Evolutionary conservation across 495 filamentous ascomycete species (phyloP).

Genomic region (Pseudevernia furfuracea): DNA sequence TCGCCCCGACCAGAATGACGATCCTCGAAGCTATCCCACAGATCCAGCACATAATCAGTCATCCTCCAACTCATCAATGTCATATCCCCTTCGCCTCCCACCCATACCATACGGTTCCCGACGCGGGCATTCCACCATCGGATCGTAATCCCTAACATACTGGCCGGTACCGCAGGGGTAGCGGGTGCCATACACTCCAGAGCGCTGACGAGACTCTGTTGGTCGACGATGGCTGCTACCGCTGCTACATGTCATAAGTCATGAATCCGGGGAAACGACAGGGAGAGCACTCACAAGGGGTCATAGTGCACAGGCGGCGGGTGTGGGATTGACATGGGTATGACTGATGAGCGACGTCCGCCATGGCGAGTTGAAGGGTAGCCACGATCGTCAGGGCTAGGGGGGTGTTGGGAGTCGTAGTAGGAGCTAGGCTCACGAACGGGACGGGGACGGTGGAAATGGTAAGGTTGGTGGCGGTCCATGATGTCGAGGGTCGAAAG

Average conservation of each 20-base stretch:
- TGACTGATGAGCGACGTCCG: not conserved
- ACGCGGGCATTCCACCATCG: not conserved
- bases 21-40: not conserved
- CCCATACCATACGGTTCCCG: not conserved
- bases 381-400: not conserved
- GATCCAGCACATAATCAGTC: not conserved
- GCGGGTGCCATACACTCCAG: not conserved
- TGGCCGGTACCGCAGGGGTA: not conserved
- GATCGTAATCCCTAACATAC: not conserved
- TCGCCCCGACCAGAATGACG: not conserved
- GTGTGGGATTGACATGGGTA: not conserved
- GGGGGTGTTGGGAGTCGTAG: not conserved
- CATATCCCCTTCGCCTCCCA: not conserved
- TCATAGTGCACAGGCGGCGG: not conserved
- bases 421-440: not conserved
- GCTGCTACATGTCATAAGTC: not conserved
- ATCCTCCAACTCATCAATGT: not conserved
- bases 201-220: not conserved
- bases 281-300: not conserved
- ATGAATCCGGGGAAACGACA: not conserved
- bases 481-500: not conserved
- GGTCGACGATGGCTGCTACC: not conserved
- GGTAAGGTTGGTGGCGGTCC: not conserved
- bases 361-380: not conserved
- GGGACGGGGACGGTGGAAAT: not conserved